Conservation (phyloP, 2,329 filamentous ascomycete genomes). For the Chrysoporthe puriensis region DNA sequence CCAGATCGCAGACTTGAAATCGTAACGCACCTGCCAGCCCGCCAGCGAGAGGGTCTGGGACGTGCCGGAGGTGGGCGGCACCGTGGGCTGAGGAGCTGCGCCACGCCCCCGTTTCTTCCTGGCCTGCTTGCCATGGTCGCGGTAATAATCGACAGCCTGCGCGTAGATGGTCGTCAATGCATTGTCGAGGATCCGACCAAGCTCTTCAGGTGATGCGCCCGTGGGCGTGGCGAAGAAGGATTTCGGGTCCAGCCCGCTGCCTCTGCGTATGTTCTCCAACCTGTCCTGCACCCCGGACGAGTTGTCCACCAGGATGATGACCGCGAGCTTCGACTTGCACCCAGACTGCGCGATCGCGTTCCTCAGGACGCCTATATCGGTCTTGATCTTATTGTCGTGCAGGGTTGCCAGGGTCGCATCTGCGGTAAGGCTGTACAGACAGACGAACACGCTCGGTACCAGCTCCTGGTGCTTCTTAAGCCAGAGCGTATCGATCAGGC, state of each 20-base stretch:
- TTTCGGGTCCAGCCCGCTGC: constrained; percentile 80
- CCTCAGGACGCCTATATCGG: constrained; percentile 80
- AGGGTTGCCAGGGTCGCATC: constrained; percentile 75
- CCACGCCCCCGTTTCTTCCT: constrained; percentile 85
- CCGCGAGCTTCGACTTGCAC: constrained; percentile 77
- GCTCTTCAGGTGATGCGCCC: constrained; percentile 70
- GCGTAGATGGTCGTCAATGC: constrained; percentile 75
- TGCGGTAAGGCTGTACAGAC: constrained; percentile 77
- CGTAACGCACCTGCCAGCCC: constrained; percentile 92
- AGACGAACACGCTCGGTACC: constrained; percentile 78
- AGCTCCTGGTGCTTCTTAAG: constrained; percentile 85
- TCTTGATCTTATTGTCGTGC: constrained; percentile 86
- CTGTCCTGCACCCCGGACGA: constrained; percentile 65
- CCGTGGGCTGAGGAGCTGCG: constrained; percentile 76
- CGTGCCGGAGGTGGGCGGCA: constrained; percentile 80
- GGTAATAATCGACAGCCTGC: constrained; percentile 84
- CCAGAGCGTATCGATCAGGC: constrained; percentile 81
- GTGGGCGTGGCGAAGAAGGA: constrained; percentile 84
- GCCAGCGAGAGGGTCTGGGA: constrained; percentile 83
- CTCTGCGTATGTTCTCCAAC: constrained; percentile 75
- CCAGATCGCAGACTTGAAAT: constrained; percentile 89
- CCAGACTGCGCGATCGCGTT: constrained; percentile 68
- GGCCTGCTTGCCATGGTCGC: constrained; percentile 89
- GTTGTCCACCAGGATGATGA: constrained; percentile 77
- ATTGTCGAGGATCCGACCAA: constrained; percentile 73